These are phyloP conservation scores for Arthrinium phaeospermum DNA, from an alignment of 2,329 filamentous ascomycete genomes.

Conservation along the genomic window DNA sequence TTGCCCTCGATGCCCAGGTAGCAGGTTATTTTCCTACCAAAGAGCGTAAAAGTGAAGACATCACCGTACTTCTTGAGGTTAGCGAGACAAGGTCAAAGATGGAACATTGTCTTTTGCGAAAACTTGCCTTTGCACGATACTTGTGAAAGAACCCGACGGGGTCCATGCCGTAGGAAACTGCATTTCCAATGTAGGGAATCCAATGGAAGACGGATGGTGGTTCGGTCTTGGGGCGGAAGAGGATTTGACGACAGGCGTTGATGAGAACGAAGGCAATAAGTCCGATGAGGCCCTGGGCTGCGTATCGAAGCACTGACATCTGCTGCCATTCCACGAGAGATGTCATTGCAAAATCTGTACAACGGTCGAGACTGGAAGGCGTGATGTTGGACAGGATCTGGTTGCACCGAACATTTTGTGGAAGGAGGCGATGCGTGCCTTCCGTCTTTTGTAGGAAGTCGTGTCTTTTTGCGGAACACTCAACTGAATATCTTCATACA, in stretches of 20 bases:
- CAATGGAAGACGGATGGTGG: slow-evolving; percentile 64
- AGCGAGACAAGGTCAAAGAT: not conserved
- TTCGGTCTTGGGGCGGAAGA: slow-evolving; percentile 52
- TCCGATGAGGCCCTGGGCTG: not conserved
- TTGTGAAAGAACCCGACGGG: slow-evolving; percentile 71
- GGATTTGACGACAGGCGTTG: slow-evolving; percentile 29
- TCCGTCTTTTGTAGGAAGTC: not conserved
- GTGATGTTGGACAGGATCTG: not conserved
- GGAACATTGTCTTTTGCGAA: not conserved
- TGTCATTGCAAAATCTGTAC: not conserved
- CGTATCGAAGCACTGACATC: not conserved
- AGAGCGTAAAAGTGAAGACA: slow-evolving; percentile 59
- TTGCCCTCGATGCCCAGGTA: slow-evolving; percentile 58
- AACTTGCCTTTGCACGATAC: slow-evolving; percentile 57
- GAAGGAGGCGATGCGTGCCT: not conserved
- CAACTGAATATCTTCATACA: not conserved
- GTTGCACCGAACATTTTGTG: not conserved
- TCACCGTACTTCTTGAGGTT: slow-evolving; percentile 49
- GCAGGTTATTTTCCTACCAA: slow-evolving; percentile 56
- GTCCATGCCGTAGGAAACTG: slow-evolving; percentile 74
- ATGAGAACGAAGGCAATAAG: slow-evolving; percentile 16
- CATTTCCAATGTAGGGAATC: slow-evolving; percentile 70
- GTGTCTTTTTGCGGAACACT: not conserved
- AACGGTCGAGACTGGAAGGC: not conserved
- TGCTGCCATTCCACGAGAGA: not conserved